phyloP scores from a whole-genome alignment of 2,329 filamentous ascomycete genomes.

The Hymenoscyphus fructigenus region DNA sequence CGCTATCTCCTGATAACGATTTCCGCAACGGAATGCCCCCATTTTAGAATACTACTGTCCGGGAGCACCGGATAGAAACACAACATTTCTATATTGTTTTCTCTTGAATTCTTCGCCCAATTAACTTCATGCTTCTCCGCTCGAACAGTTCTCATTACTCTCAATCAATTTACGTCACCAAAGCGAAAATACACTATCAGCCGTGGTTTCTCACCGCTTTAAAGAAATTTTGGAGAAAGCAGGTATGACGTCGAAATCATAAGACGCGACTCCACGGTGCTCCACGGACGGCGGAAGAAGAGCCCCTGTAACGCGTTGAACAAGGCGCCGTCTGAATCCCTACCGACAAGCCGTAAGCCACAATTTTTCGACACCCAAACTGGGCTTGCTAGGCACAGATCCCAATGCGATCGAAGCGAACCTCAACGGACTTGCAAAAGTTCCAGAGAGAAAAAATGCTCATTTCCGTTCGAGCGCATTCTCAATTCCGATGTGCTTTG shows the following conservation, averaged over 20 bases:
- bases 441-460: no score
- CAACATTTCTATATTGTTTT: background rate
- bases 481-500: background rate
- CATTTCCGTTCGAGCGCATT: background rate
- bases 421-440: background rate
- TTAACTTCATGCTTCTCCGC: background rate
- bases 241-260: background rate
- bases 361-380: background rate
- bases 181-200: no score
- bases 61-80: slow-evolving; percentile 2
- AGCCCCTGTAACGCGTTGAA: background rate
- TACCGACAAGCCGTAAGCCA: background rate
- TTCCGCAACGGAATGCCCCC: background rate
- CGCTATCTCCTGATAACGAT: slow-evolving; percentile 6
- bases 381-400: background rate
- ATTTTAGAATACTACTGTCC: background rate
- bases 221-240: background rate
- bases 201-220: no score
- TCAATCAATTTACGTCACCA: background rate
- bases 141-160: background rate
- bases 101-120: background rate
- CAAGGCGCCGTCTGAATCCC: background rate
- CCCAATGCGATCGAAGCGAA: background rate
- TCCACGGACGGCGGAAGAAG: background rate
- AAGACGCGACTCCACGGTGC: background rate